phyloP scores from a whole-genome alignment of 2,329 filamentous ascomycete species.

The Fonsecaea nubica region DNA sequence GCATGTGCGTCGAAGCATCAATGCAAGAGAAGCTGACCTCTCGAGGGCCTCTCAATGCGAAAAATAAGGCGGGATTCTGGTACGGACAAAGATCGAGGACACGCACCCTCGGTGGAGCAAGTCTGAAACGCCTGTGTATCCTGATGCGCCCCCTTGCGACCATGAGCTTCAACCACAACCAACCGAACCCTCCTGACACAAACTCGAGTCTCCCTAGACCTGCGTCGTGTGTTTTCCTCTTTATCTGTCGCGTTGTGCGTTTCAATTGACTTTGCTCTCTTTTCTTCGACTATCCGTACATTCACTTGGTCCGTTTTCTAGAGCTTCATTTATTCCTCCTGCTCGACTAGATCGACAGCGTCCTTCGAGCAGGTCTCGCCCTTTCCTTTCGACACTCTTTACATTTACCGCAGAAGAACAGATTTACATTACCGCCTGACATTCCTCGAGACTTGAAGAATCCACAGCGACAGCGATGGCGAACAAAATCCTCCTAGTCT shows the following conservation, averaged over 20 bases:
- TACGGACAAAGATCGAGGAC: conserved; percentile 6
- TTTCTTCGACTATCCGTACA: conserved; percentile 3
- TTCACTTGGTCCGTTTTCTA: conserved; percentile 15
- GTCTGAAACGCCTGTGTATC: conserved; percentile 32
- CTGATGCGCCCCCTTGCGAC: conserved; percentile 34
- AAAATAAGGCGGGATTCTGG: conserved; percentile 17
- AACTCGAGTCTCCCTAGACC: conserved; percentile 23
- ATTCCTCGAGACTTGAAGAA: neutral
- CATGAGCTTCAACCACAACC: conserved; percentile 27
- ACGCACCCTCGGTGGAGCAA: conserved; percentile 27
- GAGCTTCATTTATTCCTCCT: conserved; percentile 14
- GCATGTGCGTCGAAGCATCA: neutral
- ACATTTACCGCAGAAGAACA: conserved; percentile 12
- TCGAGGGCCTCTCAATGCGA: neutral
- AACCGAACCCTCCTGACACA: conserved; percentile 34
- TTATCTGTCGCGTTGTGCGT: conserved; percentile 26
- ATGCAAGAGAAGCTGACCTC: neutral
- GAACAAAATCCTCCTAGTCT: conserved; percentile 61
- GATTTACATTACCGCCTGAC: conserved; percentile 1
- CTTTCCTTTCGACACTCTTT: conserved; percentile 20
- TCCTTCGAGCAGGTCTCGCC: conserved; percentile 37
- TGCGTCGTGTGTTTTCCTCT: conserved; percentile 27
- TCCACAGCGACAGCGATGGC: conserved; percentile 37
- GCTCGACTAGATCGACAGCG: conserved; percentile 27
- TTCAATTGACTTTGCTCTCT: conserved; percentile 20